Evolutionary conservation across 352 stramenopile genomes (phyloP), one percentile per base, ranked within the genome.

Genomic region (Globisporangium acanthophoron): DNA sequence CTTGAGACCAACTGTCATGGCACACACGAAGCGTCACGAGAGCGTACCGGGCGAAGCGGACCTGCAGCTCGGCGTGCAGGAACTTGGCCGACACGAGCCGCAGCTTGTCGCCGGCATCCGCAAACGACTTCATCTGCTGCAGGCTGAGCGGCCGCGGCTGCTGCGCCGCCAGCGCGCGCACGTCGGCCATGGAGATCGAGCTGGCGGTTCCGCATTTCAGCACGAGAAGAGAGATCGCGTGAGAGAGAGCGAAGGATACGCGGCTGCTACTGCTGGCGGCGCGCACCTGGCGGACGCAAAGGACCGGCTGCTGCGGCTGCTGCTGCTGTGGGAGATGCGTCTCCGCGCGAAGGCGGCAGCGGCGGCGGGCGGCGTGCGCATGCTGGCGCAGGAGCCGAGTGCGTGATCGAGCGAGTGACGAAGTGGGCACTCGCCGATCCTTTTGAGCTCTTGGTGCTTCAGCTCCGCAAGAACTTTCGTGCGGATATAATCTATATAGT

Each of bases 91-190:
- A 80, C 37, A 87, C 64, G 54, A 93, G 64, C 18, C 76, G 76
- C 58, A 85, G 64, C 40, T 90, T 86, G 52, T 72, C 69, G 15
- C 67, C 74, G 21, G 71, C 74, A 47, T 85, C 75, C n/a, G 84
- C 71, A 44, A 89, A 91, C 46, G 70, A 75, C 59, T 85, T 84
- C 84, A 93, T 93, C 56, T 93, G 84, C 58, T 78, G 84, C 53
- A 93, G 69, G 24, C 79, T 87, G 70, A 93, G 69, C 18, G 84
- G 84, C 21, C 76, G 88, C 21, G 84, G 84, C 45, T 73, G 62
- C 15, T 63, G 72, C 37, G 70, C 43, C 3, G 80, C 80, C 37
- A 90, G 75, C 31, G 77, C 73, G 27, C 66, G 69, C 52, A 90
- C 81, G 59, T 88, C 68, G 39, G 86, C 67, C 78, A 91, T 88